Base-by-base conservation (phyloP, 768 basidiomycete genomes). In the Phaffia tasmanica region DNA sequence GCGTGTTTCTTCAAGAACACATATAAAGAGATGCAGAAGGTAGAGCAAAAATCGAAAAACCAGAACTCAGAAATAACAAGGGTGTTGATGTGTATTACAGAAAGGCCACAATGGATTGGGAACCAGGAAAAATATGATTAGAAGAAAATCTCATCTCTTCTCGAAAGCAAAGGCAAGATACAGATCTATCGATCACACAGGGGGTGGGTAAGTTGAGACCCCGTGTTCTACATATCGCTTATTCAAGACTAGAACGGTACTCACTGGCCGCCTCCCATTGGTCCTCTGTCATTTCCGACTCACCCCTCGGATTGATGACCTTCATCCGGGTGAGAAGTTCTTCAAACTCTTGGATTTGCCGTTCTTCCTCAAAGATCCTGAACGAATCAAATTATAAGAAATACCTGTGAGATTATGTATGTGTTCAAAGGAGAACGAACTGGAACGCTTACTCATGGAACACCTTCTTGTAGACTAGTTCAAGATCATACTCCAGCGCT, bases 241-340 rank as follows among this genome's bases (percentile, higher is more conserved):
- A 42, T 42, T n/a, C 63, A 53, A 15, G 9, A 23, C n/a, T 54
- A 54, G 15, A 16, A 30, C 4, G 29, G 29, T 16, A 83, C 91
- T 77, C 76, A 97, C 94, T 97, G 23, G 91, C 91, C 70, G 94
- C 94, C 73, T 97, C 92, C 90, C 94, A 95, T 77, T 97, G 93
- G 71, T 88, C 86, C 71, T 88, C 87, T 70, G 92, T 84, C 88
- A 98, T 95, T 61, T 88, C 79, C 72, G 88, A 92, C 77, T 87
- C 87, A 1, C 91, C 90, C 56, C 86, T 81, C n/a, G 80, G 77
- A 73, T 95, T 86, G 51, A 95, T 83, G 32, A 99, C 95, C 69
- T 85, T 87, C 94, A 99, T 99, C 71, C 83, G 81, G 65, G 86
- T 79, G 77, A 98, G 80, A 21, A 98, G 80, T 23, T 84, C 82